Evolutionary conservation across 2,329 filamentous ascomycete species (phyloP).

Genomic region (Calonectria pauciramosa): DNA sequence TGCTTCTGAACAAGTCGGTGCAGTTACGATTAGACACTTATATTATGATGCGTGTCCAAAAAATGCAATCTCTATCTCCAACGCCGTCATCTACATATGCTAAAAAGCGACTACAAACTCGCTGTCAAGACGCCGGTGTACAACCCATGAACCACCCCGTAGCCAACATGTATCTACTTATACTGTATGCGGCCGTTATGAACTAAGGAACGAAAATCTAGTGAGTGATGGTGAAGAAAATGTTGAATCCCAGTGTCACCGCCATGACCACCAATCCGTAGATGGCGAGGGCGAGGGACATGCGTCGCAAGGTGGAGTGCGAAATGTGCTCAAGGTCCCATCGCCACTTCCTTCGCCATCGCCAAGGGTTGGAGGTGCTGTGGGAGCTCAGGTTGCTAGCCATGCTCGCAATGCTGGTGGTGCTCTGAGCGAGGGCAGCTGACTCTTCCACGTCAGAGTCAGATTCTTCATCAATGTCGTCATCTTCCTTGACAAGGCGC

Average conservation of each 20-base stretch:
- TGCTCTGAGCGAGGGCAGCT: constrained; percentile 60
- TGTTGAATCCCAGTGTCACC: constrained; percentile 87
- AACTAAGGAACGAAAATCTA: constrained; percentile 27
- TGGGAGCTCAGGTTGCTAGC: constrained; percentile 48
- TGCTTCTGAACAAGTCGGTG: background rate
- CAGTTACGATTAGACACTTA: constrained; percentile 35
- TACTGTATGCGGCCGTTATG: constrained; percentile 36
- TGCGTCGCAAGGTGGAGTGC: constrained; percentile 75
- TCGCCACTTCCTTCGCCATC: constrained; percentile 69
- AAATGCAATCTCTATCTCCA: constrained; percentile 37
- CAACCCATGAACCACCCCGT: constrained; percentile 35
- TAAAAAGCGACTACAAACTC: constrained; percentile 30
- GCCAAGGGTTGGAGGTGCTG: constrained; percentile 52
- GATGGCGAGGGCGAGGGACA: constrained; percentile 81
- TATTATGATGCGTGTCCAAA: constrained; percentile 39
- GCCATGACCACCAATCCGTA: constrained; percentile 93
- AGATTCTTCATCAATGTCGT: constrained; percentile 76
- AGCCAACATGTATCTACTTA: constrained; percentile 34
- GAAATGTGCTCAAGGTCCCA: constrained; percentile 75
- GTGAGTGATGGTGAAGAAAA: constrained; percentile 79
- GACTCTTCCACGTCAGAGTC: constrained; percentile 66
- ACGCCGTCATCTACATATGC: constrained; percentile 32
- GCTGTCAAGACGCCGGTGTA: constrained; percentile 41
- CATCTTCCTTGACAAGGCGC: constrained; percentile 89
- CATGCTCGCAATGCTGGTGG: constrained; percentile 58